These are phyloP conservation scores for Boletus pseudo-olivaceus DNA, from an alignment of 768 basidiomycete species.

Conservation along the genomic window DNA sequence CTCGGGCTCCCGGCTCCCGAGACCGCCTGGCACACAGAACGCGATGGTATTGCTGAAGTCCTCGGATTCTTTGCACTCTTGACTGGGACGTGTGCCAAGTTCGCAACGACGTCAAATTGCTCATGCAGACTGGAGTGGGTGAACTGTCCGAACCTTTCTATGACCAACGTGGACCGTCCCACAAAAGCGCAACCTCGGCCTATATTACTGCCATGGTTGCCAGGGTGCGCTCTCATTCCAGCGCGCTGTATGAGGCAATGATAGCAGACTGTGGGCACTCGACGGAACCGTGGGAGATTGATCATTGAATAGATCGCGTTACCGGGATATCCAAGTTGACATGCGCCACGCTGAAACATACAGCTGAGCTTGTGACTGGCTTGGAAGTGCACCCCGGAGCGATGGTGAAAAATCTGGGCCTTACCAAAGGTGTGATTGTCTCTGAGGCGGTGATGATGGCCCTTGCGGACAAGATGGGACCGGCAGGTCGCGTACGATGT, in stretches of 20 bases:
- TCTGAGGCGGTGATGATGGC: conserved; percentile 50
- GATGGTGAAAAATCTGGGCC: conserved; percentile 39
- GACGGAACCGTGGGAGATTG: conserved; percentile 49
- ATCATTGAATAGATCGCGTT: conserved; percentile 46
- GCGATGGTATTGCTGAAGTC: conserved; percentile 42
- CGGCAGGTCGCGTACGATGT: conserved; percentile 43
- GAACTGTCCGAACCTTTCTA: conserved; percentile 45
- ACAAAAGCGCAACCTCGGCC: conserved; percentile 47
- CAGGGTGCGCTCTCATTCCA: conserved; percentile 38
- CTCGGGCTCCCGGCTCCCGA: conserved; percentile 24
- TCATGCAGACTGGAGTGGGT: conserved; percentile 47
- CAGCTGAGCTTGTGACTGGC: conserved; percentile 34
- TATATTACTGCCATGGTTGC: conserved; percentile 44
- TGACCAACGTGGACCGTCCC: conserved; percentile 43
- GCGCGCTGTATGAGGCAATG: conserved; percentile 43
- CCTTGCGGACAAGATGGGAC: conserved; percentile 39
- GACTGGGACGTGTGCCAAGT: conserved; percentile 44
- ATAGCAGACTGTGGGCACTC: conserved; percentile 50
- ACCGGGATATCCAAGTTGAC: conserved; percentile 42
- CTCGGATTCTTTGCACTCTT: conserved; percentile 43
- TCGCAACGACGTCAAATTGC: conserved; percentile 41
- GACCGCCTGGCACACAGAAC: conserved; percentile 39
- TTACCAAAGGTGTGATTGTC: conserved; percentile 41
- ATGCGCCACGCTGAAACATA: conserved; percentile 38
- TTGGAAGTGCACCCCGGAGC: conserved; percentile 41